Base-by-base conservation (phyloP, 2,329 filamentous ascomycete genomes). In the Coniochaeta sp. region DNA sequence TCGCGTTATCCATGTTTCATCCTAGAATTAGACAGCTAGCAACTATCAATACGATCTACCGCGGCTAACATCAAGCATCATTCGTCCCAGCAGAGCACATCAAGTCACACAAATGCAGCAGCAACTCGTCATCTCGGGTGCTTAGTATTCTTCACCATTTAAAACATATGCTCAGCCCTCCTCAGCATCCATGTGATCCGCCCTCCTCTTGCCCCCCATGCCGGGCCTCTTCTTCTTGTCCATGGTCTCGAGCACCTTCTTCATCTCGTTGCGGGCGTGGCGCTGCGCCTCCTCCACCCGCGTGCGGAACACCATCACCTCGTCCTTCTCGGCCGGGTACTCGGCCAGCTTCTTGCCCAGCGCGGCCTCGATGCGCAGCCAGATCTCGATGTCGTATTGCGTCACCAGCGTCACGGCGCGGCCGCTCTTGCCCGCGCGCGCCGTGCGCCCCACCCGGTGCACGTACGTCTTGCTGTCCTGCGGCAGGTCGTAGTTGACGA, bases 381-480 rank as follows among this genome's bases (percentile, higher is more conserved):
- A 96, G 38, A 95, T 82, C 71, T 93, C 90, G 1, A 93, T 77
- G 68, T 96, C 92, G 66, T 96, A 96, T 73, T 96, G 92, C 0
- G 90, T 96, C 5, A 95, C 88, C 9, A 97, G 76, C 58, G 81
- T 90, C 55, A 96, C 82, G 9, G 92, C 91, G 50, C 90, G 84
- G 57, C 93, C 93, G 1, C 87, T 88, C 72, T 93, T 93, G 32
- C 92, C 92, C 0, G 92, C 92, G 73, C 92, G 85, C 0, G 92
- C 92, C 0, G 92, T 96, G 66, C 92, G 88, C 22, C 92, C 92
- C 1, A 96, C 91, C 58, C 92, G 84, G 73, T 96, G 92, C 34
- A 96, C 89, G 68, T 96, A 96, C 0, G 92, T 96, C 75, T 96
- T 96, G 67, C 85, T 90, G 73, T 96, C 91, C 30, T 86, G 83